A percentile compares a stretch with the other conserved stretches of the same genome.
phyloP scores from a whole-genome alignment of 148 eudicot genomes.

The Fagopyrum tataricum region DNA sequence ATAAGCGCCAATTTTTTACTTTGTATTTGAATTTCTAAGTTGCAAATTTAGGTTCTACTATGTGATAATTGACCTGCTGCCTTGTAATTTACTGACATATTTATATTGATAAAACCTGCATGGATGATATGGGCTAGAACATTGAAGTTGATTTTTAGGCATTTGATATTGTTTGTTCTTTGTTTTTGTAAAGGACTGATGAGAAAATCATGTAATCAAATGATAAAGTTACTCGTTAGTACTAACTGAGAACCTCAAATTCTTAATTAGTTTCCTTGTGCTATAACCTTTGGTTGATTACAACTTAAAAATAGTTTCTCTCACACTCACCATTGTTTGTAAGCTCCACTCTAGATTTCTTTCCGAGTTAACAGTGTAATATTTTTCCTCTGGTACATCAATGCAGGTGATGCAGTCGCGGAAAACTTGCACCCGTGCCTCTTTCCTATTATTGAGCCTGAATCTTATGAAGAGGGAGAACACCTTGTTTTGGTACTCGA shows the following conservation, averaged over 20 bases:
- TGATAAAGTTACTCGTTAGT: neutral
- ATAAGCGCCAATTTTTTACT: no score
- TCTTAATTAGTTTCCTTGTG: neutral
- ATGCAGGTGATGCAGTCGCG: slow-evolving; percentile 86
- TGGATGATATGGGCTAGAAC: no score
- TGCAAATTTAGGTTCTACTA: no score
- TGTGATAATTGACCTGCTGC: no score
- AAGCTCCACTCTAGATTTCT: neutral
- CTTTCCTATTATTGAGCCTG: slow-evolving; percentile 98
- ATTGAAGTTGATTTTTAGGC: neutral
- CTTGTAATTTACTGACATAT: no score
- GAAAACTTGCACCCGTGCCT: slow-evolving; percentile 97
- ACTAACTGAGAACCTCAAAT: neutral
- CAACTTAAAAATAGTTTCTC: neutral
- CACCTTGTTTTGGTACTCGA: slow-evolving; percentile 86
- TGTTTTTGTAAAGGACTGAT: neutral
- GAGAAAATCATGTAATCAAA: neutral
- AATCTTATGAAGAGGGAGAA: slow-evolving; percentile 98
- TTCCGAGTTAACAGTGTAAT: neutral
- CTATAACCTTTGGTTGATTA: neutral
- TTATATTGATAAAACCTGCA: no score
- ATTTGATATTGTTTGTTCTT: neutral
- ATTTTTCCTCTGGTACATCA: slow-evolving; percentile 10
- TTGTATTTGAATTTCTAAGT: no score
- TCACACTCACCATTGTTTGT: neutral